Evolutionary conservation across 148 eudicot species (phyloP), one percentile per base, ranked within the genome.

Genomic region (Rhododendron molle): DNA sequence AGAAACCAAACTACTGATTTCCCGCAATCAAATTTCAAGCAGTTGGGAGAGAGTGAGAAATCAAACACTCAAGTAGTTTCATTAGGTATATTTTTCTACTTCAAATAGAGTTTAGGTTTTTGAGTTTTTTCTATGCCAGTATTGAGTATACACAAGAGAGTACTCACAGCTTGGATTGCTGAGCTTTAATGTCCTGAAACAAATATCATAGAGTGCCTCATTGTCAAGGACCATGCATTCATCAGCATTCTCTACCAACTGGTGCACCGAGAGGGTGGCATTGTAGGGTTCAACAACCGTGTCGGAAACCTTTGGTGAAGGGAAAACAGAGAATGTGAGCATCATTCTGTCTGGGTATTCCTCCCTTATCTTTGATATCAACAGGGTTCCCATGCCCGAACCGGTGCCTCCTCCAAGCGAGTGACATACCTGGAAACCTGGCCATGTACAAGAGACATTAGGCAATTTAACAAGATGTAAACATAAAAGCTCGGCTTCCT

Each of bases 381-480:
- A 86, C 18, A 94, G 90, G 58, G 97, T 94, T 5, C 97, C 97
- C 97, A 94, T 94, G 15, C 97, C 97, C 0, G 97, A 94, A 85
- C 97, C 97, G 20, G 97, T 94, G 82, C 97, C 97, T 2, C 97
- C 97, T 89, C 97, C 97, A 60, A 94, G 93, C 7, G 97, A 94
- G 82, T 94, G 97, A 82, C 95, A 94, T 21, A 94, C 94, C 88
- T 94, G 95, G 40, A 94, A 94, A 85, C 97, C 97, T 94, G 94
- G 23, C 60, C 74, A 52, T 26, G 44, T 76, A 76, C 11, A 54
- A 58, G 52, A 76, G 38, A 77, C 36, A 74, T 84, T 79, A 74
- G 40, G 67, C 49, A 20, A 20, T 50, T 84, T 38, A 0, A 30
- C 7, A 74, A 7, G 46, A 74, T 7, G 47, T 18, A 38, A 36